These are phyloP conservation scores for Crepidotus variabilis DNA, from an alignment of 768 basidiomycete species.

Conservation along the genomic window DNA sequence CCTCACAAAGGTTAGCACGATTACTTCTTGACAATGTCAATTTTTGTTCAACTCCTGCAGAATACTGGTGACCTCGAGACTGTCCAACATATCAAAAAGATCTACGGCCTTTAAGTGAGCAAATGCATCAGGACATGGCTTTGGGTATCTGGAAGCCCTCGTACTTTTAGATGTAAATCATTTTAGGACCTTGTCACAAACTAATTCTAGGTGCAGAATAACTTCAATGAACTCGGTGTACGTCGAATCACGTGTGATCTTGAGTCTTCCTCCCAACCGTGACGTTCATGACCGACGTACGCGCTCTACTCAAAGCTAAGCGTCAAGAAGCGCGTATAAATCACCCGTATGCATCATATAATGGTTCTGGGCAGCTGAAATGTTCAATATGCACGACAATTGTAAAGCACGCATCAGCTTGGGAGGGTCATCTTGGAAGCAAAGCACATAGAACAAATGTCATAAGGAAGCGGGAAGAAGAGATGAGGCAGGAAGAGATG, in stretches of 20 bases:
- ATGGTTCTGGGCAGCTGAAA: slow-evolving; percentile 58
- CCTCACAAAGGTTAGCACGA: slow-evolving; percentile 55
- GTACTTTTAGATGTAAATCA: neutral
- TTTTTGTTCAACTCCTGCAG: slow-evolving; percentile 27
- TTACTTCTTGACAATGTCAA: neutral
- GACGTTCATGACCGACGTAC: slow-evolving; percentile 66
- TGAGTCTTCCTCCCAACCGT: neutral
- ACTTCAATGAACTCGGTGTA: too few species aligned
- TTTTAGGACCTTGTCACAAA: neutral
- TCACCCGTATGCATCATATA: slow-evolving; percentile 75
- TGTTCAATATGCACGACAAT: slow-evolving; percentile 59
- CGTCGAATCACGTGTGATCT: neutral
- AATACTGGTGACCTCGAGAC: slow-evolving; percentile 66
- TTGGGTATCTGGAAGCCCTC: neutral
- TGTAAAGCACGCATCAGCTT: slow-evolving; percentile 78
- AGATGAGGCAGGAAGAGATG: slow-evolving; percentile 34
- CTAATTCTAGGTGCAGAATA: too few species aligned
- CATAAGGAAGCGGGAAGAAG: slow-evolving; percentile 53
- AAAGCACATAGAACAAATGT: slow-evolving; percentile 73
- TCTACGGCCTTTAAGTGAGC: slow-evolving; percentile 27
- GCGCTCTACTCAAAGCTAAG: slow-evolving; percentile 80
- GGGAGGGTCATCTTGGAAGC: slow-evolving; percentile 84
- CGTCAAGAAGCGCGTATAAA: slow-evolving; percentile 67
- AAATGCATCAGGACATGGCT: neutral
- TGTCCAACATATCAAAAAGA: slow-evolving; percentile 55